Base-by-base conservation (phyloP, 2,329 filamentous ascomycete species). In the Pseudodiploospora longispora region DNA sequence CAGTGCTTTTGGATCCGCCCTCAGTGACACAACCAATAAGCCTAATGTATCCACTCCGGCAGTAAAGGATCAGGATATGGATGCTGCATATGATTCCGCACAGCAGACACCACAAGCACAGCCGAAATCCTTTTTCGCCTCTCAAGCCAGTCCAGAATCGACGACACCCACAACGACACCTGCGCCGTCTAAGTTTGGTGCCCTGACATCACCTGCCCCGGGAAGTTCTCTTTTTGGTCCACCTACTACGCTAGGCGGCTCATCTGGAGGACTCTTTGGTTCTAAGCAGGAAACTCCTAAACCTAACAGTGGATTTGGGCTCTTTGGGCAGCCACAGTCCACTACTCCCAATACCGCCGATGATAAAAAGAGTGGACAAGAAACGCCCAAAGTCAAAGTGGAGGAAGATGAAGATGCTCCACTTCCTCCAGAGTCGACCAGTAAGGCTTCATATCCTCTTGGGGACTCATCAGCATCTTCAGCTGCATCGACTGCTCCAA, bases 1-100 rank as follows among this genome's bases (percentile, higher is more conserved):
- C n/a, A 68, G 66, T 42, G 72, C 67, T 7, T 85, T 87, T 59
- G 70, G 74, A 6, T 73, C 75, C 46, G 75, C 76, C 10, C 66
- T 87, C 29, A 70, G 67, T 8, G 74, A 75, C 37, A 54, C 68
- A 2, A 55, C 64, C 27, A 68, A 62, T 44, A 60, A 70, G 47
- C 56, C 65, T 30, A 49, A 58, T 27, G 55, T 62, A 10, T 53
- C 61, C 4, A 64, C 59, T 27, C 51, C 63, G 10, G 51, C 60
- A 5, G 52, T 59, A 1, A 75, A 73, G 53, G 76, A 80, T 29
- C 67, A 75, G 45, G 72, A 75, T 38, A 80, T 80, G 76, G 68
- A 70, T 38, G 55, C 60, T 2, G 55, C 57, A 9, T 19, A 19
- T 19, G 65, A 61, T 6, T 48, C 59, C 6, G 53, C 54, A 7